These are phyloP conservation scores for Paxillus ammoniavirescens DNA, from an alignment of 768 basidiomycete species.

Conservation along the genomic window DNA sequence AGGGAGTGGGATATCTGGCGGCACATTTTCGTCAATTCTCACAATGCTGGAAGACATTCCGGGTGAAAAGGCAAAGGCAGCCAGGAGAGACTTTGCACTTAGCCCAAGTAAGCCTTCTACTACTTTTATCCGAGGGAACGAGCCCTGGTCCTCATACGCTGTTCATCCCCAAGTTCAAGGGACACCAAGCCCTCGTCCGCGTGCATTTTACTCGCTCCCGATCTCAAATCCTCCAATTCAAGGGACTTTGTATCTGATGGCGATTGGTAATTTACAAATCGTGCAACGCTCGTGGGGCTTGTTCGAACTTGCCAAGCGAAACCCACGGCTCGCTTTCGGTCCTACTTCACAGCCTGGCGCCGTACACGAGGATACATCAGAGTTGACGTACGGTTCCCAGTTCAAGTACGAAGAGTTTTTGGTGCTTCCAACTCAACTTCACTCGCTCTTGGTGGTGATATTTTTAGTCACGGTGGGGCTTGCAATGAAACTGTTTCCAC, in stretches of 20 bases:
- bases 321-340: conserved; percentile 13
- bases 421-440: conserved; percentile 37
- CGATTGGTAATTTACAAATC: conserved; percentile 41
- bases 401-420: conserved; percentile 80
- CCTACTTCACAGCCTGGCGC: conserved; percentile 13
- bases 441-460: conserved; percentile 41
- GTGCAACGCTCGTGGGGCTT: conserved; percentile 61
- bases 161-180: conserved; percentile 28
- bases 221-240: conserved; percentile 29
- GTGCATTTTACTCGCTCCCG: conserved; percentile 38
- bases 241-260: conserved; percentile 47
- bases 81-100: conserved; percentile 38
- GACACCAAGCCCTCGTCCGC: conserved; percentile 24
- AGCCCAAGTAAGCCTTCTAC: conserved; percentile 38
- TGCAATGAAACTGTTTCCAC: conserved; percentile 32
- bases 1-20: conserved; percentile 35
- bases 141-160: conserved; percentile 3
- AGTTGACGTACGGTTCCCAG: conserved; percentile 55
- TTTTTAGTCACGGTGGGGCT: conserved; percentile 21
- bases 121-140: not conserved
- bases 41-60: conserved; percentile 33
- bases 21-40: conserved; percentile 38
- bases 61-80: conserved; percentile 23
- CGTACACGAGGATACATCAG: conserved; percentile 15
- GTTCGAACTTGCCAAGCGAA: conserved; percentile 32